Evolutionary conservation across 2,329 filamentous ascomycete genomes (phyloP), one percentile per base, ranked within the genome.

Genomic region (Amauroascus niger): DNA sequence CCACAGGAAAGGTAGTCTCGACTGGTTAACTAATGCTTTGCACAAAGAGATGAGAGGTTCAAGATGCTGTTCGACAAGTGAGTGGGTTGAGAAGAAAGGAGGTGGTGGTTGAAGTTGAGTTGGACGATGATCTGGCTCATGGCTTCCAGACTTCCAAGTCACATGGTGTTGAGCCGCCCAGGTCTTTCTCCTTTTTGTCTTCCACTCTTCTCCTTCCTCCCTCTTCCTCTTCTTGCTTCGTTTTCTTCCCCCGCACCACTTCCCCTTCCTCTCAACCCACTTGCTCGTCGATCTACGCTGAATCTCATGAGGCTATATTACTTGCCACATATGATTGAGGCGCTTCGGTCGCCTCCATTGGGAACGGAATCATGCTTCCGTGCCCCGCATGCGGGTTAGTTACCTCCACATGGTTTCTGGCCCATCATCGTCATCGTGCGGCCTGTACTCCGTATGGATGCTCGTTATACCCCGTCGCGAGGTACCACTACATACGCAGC

Each of bases 301-400:
- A 37, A 11, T 22, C 18, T 28, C 35, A 3, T 26, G 30, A 35
- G n/a, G 5, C 20, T 37, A 6, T 22, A 24, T 24, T 35, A 26
- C 16, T 13, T 30, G 24, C 41, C 24, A 30, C 24, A 3, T 20
- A 16, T 24, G 20, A 40, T 28, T 16, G 35, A 43, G 33, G 48
- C 48, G 35, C 35, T 50, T 41, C 35, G 20, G 30, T 41, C 35
- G 33, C 48, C 48, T 50, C 22, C 14, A 50, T 41, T 41, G 22
- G 48, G 39, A 28, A 50, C 48, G 48, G 48, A 20, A 41, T 16
- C 3, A 9, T 14, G 35, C 16, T 41, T 41, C 48, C 33, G 48
- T 30, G 32, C 48, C 47, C 48, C 48, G 37, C 48, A 50, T 30
- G 32, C 33, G 48, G 48, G 35, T 32, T 50, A 50, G 39, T 37